Conservation (phyloP, 2,329 filamentous ascomycete species). For the Exophiala mesophila region DNA sequence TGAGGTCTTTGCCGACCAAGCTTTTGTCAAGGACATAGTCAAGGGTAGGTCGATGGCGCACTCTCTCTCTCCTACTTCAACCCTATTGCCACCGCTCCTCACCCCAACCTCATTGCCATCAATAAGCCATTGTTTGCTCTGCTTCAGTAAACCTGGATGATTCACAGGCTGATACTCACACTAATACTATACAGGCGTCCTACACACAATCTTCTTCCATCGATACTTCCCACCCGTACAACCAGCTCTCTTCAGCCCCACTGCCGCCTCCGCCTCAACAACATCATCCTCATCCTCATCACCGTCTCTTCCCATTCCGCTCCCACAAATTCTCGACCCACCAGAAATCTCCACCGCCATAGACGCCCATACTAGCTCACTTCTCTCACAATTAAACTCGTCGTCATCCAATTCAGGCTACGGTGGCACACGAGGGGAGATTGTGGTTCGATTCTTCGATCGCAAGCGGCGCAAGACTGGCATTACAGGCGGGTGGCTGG, state of each 20-base stretch:
- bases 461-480: conserved; percentile 79
- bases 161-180: neutral
- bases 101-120: neutral
- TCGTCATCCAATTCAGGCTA: conserved; percentile 44
- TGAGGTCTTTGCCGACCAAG: conserved; percentile 87
- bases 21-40: conserved; percentile 84
- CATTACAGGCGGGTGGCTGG: conserved; percentile 54
- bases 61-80: no score
- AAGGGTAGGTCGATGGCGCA: conserved; percentile 67
- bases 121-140: neutral
- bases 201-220: conserved; percentile 98
- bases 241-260: conserved; percentile 62
- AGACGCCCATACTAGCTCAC: conserved; percentile 73
- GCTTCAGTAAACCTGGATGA: neutral
- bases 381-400: conserved; percentile 70
- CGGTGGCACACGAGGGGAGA: conserved; percentile 66
- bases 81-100: conserved; percentile 1
- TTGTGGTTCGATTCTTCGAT: conserved; percentile 91
- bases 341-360: conserved; percentile 84
- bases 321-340: conserved; percentile 83
- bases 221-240: conserved; percentile 86
- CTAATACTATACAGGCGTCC: conserved; percentile 60
- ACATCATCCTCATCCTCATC: conserved; percentile 15
- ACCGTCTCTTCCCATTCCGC: conserved; percentile 61
- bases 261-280: conserved; percentile 22